Conservation (phyloP, 2,329 filamentous ascomycete species). For the Penicillium oxalicum region DNA sequence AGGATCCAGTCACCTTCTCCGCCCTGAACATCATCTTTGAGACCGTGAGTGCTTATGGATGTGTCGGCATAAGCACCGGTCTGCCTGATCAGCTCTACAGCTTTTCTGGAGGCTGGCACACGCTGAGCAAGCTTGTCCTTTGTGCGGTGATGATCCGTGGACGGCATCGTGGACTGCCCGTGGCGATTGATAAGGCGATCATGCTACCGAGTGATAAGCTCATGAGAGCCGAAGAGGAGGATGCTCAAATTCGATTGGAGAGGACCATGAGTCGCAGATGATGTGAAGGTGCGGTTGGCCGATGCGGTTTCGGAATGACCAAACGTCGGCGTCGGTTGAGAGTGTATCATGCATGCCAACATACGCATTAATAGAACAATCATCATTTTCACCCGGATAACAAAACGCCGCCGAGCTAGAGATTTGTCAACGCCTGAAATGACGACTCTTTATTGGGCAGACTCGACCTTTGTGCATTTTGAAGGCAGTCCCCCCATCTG, state of each 20-base stretch:
- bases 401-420: too few relatives aligned
- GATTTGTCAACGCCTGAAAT: too few relatives aligned
- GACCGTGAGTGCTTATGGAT: slow-evolving; percentile 44
- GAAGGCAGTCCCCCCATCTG: too few relatives aligned
- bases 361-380: too few relatives aligned
- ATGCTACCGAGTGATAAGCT: slow-evolving; percentile 27
- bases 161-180: slow-evolving; percentile 48
- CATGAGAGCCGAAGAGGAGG: slow-evolving; percentile 28
- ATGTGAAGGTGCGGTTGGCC: neutral
- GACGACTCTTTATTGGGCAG: too few relatives aligned
- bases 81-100: slow-evolving; percentile 47
- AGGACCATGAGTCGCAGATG: slow-evolving; percentile 1
- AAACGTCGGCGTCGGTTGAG: too few relatives aligned
- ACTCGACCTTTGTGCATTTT: too few relatives aligned
- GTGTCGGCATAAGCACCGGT: slow-evolving; percentile 53
- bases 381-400: too few relatives aligned
- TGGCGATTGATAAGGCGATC: slow-evolving; percentile 47
- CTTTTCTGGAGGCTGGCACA: slow-evolving; percentile 48
- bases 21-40: slow-evolving; percentile 50
- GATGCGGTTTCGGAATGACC: too few relatives aligned
- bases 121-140: slow-evolving; percentile 50
- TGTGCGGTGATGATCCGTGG: slow-evolving; percentile 52
- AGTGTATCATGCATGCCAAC: too few relatives aligned
- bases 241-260: slow-evolving; percentile 12
- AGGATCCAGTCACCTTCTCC: slow-evolving; percentile 46